These are phyloP conservation scores for Capniomyces stellatus DNA, from an alignment of 371 early-diverging fungal species.

Conservation along the genomic window DNA sequence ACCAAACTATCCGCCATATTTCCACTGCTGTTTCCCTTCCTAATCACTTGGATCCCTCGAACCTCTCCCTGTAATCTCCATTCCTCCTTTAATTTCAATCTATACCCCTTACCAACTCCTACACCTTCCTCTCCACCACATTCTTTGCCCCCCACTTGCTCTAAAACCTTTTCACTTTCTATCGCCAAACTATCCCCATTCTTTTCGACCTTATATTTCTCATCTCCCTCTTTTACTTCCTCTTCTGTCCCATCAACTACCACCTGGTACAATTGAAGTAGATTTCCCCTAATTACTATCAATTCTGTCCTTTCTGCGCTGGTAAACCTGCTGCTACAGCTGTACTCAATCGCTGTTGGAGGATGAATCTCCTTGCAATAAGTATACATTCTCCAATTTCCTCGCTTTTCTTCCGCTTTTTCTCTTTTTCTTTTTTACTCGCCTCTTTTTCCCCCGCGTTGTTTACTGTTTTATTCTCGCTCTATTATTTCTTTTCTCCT, in stretches of 20 bases:
- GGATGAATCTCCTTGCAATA: conserved; percentile 1
- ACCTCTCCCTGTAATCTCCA: conserved; percentile 86
- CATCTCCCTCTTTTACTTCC: not conserved
- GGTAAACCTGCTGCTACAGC: not conserved
- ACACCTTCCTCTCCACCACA: not conserved
- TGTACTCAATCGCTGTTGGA: not conserved
- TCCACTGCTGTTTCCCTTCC: conserved; percentile 66
- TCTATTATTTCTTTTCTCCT: too few relatives aligned
- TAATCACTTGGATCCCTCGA: conserved; percentile 65
- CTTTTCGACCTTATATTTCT: not conserved
- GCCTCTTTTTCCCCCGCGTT: too few relatives aligned
- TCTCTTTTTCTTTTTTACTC: not conserved
- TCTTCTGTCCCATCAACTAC: not conserved
- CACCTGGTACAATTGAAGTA: not conserved
- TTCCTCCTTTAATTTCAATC: conserved; percentile 50
- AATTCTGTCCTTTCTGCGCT: not conserved
- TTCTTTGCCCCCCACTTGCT: too few relatives aligned
- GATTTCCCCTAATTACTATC: not conserved
- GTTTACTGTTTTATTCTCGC: too few relatives aligned
- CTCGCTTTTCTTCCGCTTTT: not conserved
- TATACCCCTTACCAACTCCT: not conserved
- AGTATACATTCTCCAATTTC: not conserved
- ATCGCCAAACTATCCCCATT: not conserved
- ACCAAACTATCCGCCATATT: conserved; percentile 51
- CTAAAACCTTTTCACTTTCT: not conserved